Conservation (phyloP, 2,329 filamentous ascomycete species). For the Sporothrix brunneoviolacea region DNA sequence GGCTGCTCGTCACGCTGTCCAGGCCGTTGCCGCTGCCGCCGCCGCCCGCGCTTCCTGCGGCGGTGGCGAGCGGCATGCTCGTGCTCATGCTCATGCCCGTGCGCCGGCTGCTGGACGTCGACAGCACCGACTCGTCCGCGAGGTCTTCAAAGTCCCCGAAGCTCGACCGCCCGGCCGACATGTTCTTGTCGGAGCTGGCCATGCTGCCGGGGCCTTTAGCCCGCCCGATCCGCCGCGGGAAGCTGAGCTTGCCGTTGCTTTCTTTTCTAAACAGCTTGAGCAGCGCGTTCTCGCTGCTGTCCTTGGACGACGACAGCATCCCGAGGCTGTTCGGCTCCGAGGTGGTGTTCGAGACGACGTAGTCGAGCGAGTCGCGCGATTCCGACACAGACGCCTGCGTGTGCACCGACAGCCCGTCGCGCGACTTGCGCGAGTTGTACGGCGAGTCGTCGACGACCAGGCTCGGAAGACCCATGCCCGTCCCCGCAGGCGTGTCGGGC, state of each 20-base stretch:
- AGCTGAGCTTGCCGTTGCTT: slow-evolving; percentile 58
- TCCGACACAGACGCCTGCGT: slow-evolving; percentile 54
- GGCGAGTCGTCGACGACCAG: slow-evolving; percentile 39
- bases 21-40: slow-evolving; percentile 34
- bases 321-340: slow-evolving; percentile 42
- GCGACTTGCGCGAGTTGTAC: slow-evolving; percentile 47
- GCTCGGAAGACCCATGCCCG: slow-evolving; percentile 32
- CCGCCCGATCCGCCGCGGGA: slow-evolving; percentile 45
- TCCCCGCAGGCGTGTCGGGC: slow-evolving; percentile 17
- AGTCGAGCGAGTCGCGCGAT: slow-evolving; percentile 54
- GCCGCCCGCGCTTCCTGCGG: neutral
- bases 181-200: slow-evolving; percentile 51
- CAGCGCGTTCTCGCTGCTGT: slow-evolving; percentile 44
- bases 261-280: slow-evolving; percentile 62
- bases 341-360: slow-evolving; percentile 48
- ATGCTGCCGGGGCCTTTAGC: slow-evolving; percentile 49
- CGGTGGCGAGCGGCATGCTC: slow-evolving; percentile 4
- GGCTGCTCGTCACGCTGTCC: slow-evolving; percentile 51
- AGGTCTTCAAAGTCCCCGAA: slow-evolving; percentile 50
- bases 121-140: slow-evolving; percentile 34
- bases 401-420: slow-evolving; percentile 50
- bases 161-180: slow-evolving; percentile 49
- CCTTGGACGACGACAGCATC: slow-evolving; percentile 35
- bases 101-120: slow-evolving; percentile 13
- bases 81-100: slow-evolving; percentile 23